Conservation (phyloP, 2,329 filamentous ascomycete genomes). For the Mariannaea sp. region DNA sequence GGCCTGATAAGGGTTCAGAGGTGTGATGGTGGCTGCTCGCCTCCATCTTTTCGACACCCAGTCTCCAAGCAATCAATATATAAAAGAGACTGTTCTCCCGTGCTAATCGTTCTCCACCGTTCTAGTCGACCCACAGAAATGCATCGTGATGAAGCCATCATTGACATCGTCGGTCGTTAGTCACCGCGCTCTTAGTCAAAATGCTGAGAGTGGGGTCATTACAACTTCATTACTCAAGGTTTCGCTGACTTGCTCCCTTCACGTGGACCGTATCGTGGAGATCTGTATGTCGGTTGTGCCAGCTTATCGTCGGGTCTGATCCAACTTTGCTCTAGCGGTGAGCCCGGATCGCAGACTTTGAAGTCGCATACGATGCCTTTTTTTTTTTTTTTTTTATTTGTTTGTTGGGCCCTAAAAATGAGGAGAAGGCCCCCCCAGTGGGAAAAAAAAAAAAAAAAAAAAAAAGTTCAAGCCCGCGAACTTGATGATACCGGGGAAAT, state of each 20-base stretch:
- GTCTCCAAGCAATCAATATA: neutral
- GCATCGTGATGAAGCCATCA: constrained; percentile 13
- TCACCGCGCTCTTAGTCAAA: constrained; percentile 32
- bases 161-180: constrained; percentile 28
- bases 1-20: neutral
- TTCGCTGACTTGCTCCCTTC: constrained; percentile 4
- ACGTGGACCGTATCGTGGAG: neutral
- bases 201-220: constrained; percentile 1
- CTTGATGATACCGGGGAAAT: constrained; percentile 18
- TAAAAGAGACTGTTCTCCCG: neutral
- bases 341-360: neutral
- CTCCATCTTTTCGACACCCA: neutral
- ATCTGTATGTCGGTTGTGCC: too few relatives aligned
- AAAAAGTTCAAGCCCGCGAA: neutral
- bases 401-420: too few relatives aligned
- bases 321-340: too few relatives aligned
- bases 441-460: too few relatives aligned
- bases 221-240: constrained; percentile 8
- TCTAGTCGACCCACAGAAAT: constrained; percentile 23
- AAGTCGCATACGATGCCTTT: neutral
- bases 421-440: too few relatives aligned
- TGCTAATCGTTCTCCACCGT: neutral
- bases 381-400: too few relatives aligned
- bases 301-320: too few relatives aligned
- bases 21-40: neutral